phyloP scores from a whole-genome alignment of 2,329 filamentous ascomycete genomes.

The Gnomoniopsis sp. region DNA sequence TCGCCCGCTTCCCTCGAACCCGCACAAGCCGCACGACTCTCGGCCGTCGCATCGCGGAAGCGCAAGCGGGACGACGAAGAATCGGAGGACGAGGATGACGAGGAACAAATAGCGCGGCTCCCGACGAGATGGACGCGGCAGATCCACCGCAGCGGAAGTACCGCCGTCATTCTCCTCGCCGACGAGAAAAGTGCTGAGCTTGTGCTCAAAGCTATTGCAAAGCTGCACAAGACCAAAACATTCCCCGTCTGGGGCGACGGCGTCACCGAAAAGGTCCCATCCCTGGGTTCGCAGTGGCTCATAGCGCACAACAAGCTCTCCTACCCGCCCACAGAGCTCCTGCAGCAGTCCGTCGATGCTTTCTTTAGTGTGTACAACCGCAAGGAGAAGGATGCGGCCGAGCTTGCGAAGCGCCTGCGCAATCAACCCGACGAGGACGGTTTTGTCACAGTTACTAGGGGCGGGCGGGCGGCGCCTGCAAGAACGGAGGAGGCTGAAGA shows the following conservation, averaged over 20 bases:
- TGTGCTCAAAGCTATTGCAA: conserved; percentile 71
- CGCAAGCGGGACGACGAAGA: conserved; percentile 41
- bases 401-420: conserved; percentile 61
- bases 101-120: conserved; percentile 59
- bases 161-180: conserved; percentile 78
- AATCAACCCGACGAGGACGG: conserved; percentile 90
- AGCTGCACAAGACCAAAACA: conserved; percentile 56
- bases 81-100: conserved; percentile 43
- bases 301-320: conserved; percentile 67
- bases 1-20: conserved; percentile 39
- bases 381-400: conserved; percentile 63
- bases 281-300: conserved; percentile 55
- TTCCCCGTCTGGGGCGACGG: conserved; percentile 68
- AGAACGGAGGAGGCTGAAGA: conserved; percentile 68
- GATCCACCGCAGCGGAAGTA: conserved; percentile 70
- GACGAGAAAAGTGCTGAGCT: conserved; percentile 75
- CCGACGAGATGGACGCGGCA: conserved; percentile 71
- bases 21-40: conserved; percentile 36
- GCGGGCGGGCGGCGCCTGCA: conserved; percentile 71
- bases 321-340: conserved; percentile 62
- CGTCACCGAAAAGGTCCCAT: conserved; percentile 52
- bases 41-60: conserved; percentile 43
- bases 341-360: conserved; percentile 75
- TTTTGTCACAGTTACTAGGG: conserved; percentile 86
- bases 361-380: conserved; percentile 82